phyloP scores from a whole-genome alignment of 208 protist species.

The Acanthamoeba lugdunensis region DNA sequence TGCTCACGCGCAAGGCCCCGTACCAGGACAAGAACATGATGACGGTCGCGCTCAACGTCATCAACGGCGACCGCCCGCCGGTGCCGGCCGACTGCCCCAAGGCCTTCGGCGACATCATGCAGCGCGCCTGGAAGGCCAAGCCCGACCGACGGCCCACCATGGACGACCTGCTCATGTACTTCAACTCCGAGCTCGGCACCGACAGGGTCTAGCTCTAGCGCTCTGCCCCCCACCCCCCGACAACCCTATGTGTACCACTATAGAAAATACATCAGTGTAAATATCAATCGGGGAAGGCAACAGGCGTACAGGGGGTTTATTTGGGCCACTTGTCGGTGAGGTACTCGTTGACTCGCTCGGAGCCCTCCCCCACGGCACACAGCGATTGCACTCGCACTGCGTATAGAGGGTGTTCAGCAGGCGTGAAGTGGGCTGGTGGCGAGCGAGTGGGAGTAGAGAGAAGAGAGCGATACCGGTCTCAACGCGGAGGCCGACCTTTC shows the following conservation, averaged over 20 bases:
- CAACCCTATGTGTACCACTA: no score
- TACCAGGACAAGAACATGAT: constrained; percentile 42
- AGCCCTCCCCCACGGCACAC: not conserved
- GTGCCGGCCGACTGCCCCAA: constrained; percentile 22
- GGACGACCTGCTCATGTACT: not conserved
- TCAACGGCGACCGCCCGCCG: constrained; percentile 2
- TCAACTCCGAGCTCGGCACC: not conserved
- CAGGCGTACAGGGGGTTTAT: not conserved
- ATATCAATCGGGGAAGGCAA: no score
- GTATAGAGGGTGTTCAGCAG: no score
- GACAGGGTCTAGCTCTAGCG: not conserved
- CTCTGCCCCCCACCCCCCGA: no score
- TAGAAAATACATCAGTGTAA: no score
- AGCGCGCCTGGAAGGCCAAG: not conserved
- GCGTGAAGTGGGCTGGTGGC: no score
- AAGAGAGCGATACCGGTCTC: not conserved
- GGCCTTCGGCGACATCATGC: constrained; percentile 22
- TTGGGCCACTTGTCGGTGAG: not conserved
- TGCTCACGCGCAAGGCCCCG: constrained; percentile 43
- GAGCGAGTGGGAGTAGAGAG: not conserved
- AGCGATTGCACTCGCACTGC: not conserved
- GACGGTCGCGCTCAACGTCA: constrained; percentile 44
- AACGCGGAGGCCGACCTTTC: not conserved
- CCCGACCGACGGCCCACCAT: not conserved
- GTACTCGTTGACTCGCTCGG: not conserved